Evolutionary conservation across 352 stramenopile species (phyloP).

Genomic region (Phytophthora syringae): DNA sequence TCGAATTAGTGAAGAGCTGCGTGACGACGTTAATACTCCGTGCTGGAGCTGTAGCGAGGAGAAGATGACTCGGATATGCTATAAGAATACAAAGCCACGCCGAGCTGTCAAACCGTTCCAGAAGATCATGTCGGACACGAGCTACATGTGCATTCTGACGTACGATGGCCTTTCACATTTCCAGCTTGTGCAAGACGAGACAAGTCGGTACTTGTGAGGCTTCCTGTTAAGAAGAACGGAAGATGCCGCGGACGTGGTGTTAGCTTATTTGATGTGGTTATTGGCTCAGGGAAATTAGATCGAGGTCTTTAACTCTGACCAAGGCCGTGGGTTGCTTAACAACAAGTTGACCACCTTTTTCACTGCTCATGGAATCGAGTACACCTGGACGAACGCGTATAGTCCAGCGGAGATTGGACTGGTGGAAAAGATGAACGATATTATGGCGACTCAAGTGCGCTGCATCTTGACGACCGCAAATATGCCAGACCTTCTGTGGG

Average conservation of each 20-base stretch:
- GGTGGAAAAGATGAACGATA: background rate
- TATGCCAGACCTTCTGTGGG: conserved; percentile 12
- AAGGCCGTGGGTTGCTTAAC: conserved; percentile 7
- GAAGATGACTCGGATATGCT: conserved; percentile 22
- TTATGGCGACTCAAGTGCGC: background rate
- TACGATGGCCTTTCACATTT: conserved; percentile 18
- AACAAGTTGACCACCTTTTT: background rate
- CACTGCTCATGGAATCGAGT: background rate
- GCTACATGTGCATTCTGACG: conserved; percentile 5
- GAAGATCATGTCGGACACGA: conserved; percentile 23
- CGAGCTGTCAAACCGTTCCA: conserved; percentile 9
- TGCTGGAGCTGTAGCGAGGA: background rate
- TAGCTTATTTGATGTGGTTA: conserved; percentile 4
- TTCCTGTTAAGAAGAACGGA: conserved; percentile 17
- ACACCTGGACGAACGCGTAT: conserved; percentile 1
- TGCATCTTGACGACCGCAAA: conserved; percentile 1
- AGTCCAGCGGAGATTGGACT: conserved; percentile 19
- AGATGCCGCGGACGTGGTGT: conserved; percentile 8
- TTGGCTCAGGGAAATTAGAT: too few species aligned
- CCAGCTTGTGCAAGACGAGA: conserved; percentile 13
- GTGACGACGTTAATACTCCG: background rate
- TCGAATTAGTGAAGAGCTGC: background rate
- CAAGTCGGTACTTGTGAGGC: conserved; percentile 9
- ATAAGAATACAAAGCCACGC: conserved; percentile 4
- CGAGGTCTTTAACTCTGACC: too few species aligned